Evolutionary conservation across 257 asterid genomes (phyloP).

Genomic region (Eucommia ulmoides): DNA sequence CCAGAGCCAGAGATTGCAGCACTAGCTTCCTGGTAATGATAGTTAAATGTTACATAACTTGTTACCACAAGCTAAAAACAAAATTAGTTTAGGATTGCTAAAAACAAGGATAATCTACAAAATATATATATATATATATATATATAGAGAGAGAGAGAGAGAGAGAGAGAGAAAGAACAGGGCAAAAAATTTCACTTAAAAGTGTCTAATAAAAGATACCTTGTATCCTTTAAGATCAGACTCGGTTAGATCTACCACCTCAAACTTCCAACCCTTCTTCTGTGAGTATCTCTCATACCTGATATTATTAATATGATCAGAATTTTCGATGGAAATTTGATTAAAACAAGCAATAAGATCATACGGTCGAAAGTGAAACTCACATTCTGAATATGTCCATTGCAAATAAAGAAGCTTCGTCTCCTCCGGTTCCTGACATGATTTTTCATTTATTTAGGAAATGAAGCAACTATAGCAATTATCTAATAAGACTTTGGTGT

Average conservation of each 20-base stretch:
- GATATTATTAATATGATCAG: slow-evolving; percentile 11
- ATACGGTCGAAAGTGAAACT: slow-evolving; percentile 12
- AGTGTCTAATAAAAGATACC: slow-evolving; percentile 20
- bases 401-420: slow-evolving; percentile 95
- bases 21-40: slow-evolving; percentile 65
- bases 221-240: slow-evolving; percentile 84
- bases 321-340: slow-evolving; percentile 10
- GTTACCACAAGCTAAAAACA: slow-evolving; percentile 3
- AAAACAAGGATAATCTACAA: no score
- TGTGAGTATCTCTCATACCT: slow-evolving; percentile 85
- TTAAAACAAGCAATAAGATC: slow-evolving; percentile 1
- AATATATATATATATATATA: no score
- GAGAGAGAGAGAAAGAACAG: no score
- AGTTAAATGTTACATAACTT: slow-evolving; percentile 10
- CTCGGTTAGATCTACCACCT: slow-evolving; percentile 60
- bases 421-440: slow-evolving; percentile 85
- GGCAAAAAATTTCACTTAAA: no score
- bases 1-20: slow-evolving; percentile 86
- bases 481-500: no score
- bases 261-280: slow-evolving; percentile 86
- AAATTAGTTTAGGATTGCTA: no score
- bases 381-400: slow-evolving; percentile 91
- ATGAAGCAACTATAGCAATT: no score
- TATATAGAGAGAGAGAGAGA: no score
- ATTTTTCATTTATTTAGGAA: no score